These are phyloP conservation scores for Phytophthora meadii DNA, from an alignment of 352 stramenopile species.

Conservation along the genomic window DNA sequence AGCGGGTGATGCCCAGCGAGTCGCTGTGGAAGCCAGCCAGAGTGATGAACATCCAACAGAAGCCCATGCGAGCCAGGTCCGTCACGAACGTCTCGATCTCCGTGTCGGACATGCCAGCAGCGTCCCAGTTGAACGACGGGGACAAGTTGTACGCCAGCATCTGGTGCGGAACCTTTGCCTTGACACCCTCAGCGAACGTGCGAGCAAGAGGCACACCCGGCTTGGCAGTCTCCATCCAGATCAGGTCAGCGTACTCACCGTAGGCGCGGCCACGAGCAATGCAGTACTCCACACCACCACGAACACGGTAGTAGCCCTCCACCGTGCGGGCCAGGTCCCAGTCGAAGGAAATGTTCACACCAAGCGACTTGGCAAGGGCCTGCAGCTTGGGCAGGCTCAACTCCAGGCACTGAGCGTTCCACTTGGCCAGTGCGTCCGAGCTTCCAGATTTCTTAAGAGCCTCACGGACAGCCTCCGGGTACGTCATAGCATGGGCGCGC, in stretches of 20 bases:
- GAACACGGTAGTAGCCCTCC: conserved; percentile 98
- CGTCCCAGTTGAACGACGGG: conserved; percentile 99
- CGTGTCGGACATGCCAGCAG: conserved; percentile 94
- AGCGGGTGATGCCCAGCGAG: conserved; percentile 95
- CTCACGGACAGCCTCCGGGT: conserved; percentile 93
- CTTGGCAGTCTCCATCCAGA: conserved; percentile 99
- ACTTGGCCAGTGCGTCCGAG: conserved; percentile 80
- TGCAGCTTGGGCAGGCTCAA: conserved; percentile 82
- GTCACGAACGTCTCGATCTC: conserved; percentile 96
- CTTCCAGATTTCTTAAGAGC: conserved; percentile 71
- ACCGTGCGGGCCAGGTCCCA: conserved; percentile 96
- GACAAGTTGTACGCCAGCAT: conserved; percentile 99
- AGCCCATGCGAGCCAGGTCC: conserved; percentile 95
- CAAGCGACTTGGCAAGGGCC: conserved; percentile 78
- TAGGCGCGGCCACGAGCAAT: conserved; percentile 96
- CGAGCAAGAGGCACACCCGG: conserved; percentile 95
- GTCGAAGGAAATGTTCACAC: conserved; percentile 92
- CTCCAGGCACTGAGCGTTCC: conserved; percentile 82
- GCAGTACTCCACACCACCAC: conserved; percentile 97
- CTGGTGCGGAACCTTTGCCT: conserved; percentile 92
- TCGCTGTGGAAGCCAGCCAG: conserved; percentile 98
- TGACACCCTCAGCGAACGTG: conserved; percentile 95
- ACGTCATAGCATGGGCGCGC: conserved; percentile 95
- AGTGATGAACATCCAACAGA: conserved; percentile 99
- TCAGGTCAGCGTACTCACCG: conserved; percentile 95